Base-by-base conservation (phyloP, 352 stramenopile species). In the Pythium sp. region DNA sequence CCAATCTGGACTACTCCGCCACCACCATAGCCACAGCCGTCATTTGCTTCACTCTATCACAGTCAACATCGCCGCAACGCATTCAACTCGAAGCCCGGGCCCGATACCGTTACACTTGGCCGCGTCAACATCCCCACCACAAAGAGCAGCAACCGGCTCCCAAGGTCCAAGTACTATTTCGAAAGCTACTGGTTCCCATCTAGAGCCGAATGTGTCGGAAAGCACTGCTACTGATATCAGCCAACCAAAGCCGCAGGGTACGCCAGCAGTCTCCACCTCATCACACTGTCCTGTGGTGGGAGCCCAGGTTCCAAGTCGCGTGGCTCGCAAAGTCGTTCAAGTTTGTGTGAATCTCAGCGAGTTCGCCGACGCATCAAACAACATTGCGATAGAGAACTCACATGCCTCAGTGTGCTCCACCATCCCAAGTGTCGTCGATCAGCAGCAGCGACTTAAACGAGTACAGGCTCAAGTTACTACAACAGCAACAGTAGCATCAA, bases 331-430 rank as follows among this genome's bases (percentile, higher is more conserved):
- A 59, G 75, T 86, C 24, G 73, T 83, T 0, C 81, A 89, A 30
- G 77, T 89, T 22, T 70, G 73, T 34, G 72, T 89, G 30, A 86
- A 74, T 36, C 58, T 88, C 15, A 81, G 54, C 54, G 73, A 76
- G 24, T 75, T 77, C 30, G 56, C 69, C n/a, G 11, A 54, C 24
- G n/a, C 58, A 47, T 28, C 38, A 20, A 28, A 8, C 28, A 26
- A 3, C 12, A 26, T 3, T 24, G 2, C 34, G 58, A 63, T 12
- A 22, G 28, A 63, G 46, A 8, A 30, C 1, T 9, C 28, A 28
- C 15, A 7, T 20, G 8, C 34, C 2, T 6, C 63, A 61, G n/a
- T 20, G 55, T 26, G 0, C 24, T n/a, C 12, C 32, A 46, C 8
- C 43, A 55, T 26, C 28, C 30, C 55, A 12, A 20, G 18, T 59